Percentiles rank a stretch among this genome's conserved stretches.
These are phyloP conservation scores for Dendrobium officinale DNA, from an alignment of 106 monocot genomes.

Conservation along the genomic window DNA sequence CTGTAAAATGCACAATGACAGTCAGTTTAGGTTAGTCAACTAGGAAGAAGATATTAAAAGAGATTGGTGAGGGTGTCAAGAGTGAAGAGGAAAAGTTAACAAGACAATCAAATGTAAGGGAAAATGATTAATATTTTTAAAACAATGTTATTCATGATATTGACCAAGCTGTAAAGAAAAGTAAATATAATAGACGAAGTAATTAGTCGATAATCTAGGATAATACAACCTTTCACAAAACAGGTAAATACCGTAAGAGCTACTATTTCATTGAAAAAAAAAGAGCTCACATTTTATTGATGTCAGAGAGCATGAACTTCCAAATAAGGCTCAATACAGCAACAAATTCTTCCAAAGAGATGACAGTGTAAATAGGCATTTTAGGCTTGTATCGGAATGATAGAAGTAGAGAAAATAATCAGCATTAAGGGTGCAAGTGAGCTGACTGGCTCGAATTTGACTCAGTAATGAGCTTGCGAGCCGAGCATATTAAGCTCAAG, in stretches of 20 bases:
- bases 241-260: neutral
- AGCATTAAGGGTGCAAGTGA: too few relatives aligned
- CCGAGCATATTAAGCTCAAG: too few relatives aligned
- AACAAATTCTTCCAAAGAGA: neutral
- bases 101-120: neutral
- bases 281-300: neutral
- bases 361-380: neutral
- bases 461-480: too few relatives aligned
- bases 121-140: neutral
- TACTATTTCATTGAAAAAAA: too few relatives aligned
- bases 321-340: neutral
- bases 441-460: too few relatives aligned
- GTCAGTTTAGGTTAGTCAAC: constrained; percentile 7
- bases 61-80: neutral
- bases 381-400: neutral
- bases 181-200: too few relatives aligned
- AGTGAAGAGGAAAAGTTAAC: neutral
- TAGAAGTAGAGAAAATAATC: neutral
- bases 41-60: neutral
- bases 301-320: neutral
- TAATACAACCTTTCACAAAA: neutral
- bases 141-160: neutral
- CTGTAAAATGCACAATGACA: constrained; percentile 31
- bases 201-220: neutral
- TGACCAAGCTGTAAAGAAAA: too few relatives aligned